A percentile compares a stretch with the other conserved stretches of the same genome.
These are phyloP conservation scores for Trichoderma gamsii DNA, from an alignment of 495 filamentous ascomycete genomes.

Conservation along the genomic window DNA sequence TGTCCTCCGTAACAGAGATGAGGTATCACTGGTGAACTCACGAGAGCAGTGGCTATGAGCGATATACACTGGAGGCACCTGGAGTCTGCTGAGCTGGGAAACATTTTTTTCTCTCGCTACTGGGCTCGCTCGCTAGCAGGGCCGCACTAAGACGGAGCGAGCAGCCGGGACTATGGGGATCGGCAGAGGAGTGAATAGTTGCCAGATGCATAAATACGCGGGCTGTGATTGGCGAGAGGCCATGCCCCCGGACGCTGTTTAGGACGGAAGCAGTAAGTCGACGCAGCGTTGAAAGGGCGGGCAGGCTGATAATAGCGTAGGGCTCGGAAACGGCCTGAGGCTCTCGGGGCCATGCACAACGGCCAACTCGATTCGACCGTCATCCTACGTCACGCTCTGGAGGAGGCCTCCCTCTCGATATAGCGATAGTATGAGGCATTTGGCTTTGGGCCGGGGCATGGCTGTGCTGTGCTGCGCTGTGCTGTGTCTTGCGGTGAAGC, in stretches of 20 bases:
- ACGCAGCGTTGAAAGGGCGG: neutral
- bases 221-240: slow-evolving; percentile 5
- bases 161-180: slow-evolving; percentile 13
- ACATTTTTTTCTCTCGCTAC: neutral
- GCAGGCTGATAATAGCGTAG: neutral
- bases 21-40: neutral
- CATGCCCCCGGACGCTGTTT: neutral
- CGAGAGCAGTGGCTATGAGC: neutral
- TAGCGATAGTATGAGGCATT: slow-evolving; percentile 5
- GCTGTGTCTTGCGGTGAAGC: neutral
- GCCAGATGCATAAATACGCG: slow-evolving; percentile 5
- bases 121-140: neutral
- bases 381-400: slow-evolving; percentile 9
- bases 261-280: neutral
- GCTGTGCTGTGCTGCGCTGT: slow-evolving; percentile 3
- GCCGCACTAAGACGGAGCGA: slow-evolving; percentile 7
- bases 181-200: slow-evolving; percentile 9
- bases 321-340: neutral
- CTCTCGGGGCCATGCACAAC: neutral
- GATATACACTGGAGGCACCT: slow-evolving; percentile 6
- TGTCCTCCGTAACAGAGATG: slow-evolving; percentile 3
- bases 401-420: slow-evolving; percentile 7
- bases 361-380: slow-evolving; percentile 1
- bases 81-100: slow-evolving; percentile 3
- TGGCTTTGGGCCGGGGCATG: slow-evolving; percentile 2